A percentile compares a stretch with the other conserved stretches of the same genome.
Evolutionary conservation across 306 rosid species (phyloP).

Genomic region (Echinosophora koreensis): DNA sequence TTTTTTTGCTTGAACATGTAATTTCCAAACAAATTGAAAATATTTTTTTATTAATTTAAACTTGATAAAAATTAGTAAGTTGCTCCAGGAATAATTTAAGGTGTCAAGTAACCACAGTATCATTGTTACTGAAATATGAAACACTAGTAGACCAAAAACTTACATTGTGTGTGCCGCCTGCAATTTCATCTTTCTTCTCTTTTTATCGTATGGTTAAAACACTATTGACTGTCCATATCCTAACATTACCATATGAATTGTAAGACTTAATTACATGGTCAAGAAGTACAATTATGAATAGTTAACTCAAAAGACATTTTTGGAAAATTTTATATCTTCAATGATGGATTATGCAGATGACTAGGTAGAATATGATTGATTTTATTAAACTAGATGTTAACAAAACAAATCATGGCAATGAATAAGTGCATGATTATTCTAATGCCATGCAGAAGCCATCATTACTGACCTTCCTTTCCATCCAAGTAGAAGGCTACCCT

Average conservation of each 20-base stretch:
- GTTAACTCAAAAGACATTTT: neutral
- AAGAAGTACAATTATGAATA: constrained; percentile 20
- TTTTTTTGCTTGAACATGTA: neutral
- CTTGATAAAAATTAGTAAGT: neutral
- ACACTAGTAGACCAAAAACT: neutral
- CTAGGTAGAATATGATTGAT: constrained; percentile 9
- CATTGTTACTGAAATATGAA: neutral
- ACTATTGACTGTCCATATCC: neutral
- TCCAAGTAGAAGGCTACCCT: constrained; percentile 79
- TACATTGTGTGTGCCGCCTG: neutral
- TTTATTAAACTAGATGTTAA: constrained; percentile 34
- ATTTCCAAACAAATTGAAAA: neutral
- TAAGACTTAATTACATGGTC: constrained; percentile 17
- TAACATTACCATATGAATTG: constrained; percentile 2
- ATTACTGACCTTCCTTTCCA: constrained; percentile 80
- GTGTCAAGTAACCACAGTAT: neutral
- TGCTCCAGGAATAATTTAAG: neutral
- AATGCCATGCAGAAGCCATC: constrained; percentile 84
- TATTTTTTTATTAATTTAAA: neutral
- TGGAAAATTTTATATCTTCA: neutral
- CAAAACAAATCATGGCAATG: constrained; percentile 29
- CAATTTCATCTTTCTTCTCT: constrained; percentile 15
- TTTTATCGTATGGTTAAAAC: neutral
- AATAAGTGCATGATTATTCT: constrained; percentile 31
- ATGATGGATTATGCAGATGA: neutral